phyloP scores from a whole-genome alignment of 2,329 filamentous ascomycete species.

The Ophiocordyceps camponoti-leonardi region DNA sequence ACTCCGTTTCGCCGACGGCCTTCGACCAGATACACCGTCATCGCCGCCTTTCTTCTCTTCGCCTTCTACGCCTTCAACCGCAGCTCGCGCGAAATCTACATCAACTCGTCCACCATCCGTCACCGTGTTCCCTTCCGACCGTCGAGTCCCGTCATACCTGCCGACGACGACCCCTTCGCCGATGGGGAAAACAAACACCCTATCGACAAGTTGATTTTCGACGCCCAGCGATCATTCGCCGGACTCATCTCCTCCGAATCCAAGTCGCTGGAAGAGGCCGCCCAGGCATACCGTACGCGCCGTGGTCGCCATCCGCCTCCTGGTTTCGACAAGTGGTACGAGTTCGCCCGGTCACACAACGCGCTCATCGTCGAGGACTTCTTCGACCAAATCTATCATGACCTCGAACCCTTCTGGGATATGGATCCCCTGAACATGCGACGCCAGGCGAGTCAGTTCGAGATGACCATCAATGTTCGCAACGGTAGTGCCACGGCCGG shows the following conservation, averaged over 20 bases:
- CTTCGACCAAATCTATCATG: conserved; percentile 47
- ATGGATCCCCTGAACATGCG: conserved; percentile 24
- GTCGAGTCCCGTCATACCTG: conserved; percentile 11
- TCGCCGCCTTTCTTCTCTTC: conserved; percentile 8
- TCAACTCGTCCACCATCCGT: background rate
- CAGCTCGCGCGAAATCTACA: conserved; percentile 5
- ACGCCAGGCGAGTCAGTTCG: conserved; percentile 22
- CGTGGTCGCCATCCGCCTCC: conserved; percentile 45
- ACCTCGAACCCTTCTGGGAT: conserved; percentile 43
- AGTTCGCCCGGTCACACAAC: conserved; percentile 30
- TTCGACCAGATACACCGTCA: conserved; percentile 11
- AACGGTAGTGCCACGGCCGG: conserved; percentile 20
- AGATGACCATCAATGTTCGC: conserved; percentile 28
- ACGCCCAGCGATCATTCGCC: conserved; percentile 26
- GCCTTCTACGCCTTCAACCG: conserved; percentile 12
- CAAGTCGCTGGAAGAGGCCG: conserved; percentile 29
- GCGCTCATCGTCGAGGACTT: conserved; percentile 44
- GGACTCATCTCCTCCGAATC: conserved; percentile 26
- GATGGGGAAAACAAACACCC: conserved; percentile 20
- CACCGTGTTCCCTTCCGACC: background rate
- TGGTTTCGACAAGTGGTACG: conserved; percentile 44
- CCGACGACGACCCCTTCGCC: conserved; percentile 8
- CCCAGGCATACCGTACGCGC: conserved; percentile 34
- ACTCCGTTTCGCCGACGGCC: conserved; percentile 11
- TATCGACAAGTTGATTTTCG: conserved; percentile 30